phyloP scores from a whole-genome alignment of 495 filamentous ascomycete genomes.

The Hypoxylon lenormandii region DNA sequence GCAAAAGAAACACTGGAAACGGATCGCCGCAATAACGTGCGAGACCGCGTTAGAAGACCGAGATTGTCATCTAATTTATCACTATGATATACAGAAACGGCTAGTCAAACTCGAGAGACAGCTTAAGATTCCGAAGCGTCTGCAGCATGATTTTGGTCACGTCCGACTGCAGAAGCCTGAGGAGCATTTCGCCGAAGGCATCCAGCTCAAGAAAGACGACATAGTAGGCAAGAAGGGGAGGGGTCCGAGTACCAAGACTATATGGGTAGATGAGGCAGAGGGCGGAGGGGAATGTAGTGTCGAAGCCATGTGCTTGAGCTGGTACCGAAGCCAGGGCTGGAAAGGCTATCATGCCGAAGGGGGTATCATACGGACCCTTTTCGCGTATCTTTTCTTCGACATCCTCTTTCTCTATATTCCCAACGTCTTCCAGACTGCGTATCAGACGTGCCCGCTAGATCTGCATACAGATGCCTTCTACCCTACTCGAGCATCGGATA shows the following conservation, averaged over 20 bases:
- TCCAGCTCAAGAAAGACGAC: constrained; percentile 74
- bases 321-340: constrained; percentile 86
- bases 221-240: constrained; percentile 55
- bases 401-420: constrained; percentile 92
- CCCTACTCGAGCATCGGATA: constrained; percentile 82
- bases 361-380: constrained; percentile 88
- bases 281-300: constrained; percentile 78
- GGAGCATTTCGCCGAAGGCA: constrained; percentile 79
- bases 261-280: constrained; percentile 83
- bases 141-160: constrained; percentile 93
- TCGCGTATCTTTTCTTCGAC: constrained; percentile 92
- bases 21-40: constrained; percentile 82
- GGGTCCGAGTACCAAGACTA: constrained; percentile 75
- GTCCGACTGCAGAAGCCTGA: constrained; percentile 77
- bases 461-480: constrained; percentile 95
- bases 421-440: constrained; percentile 95
- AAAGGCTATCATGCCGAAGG: constrained; percentile 95
- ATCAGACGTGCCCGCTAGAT: constrained; percentile 92
- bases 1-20: constrained; percentile 86
- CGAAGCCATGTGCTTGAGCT: constrained; percentile 90
- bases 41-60: constrained; percentile 87
- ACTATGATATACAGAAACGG: constrained; percentile 94
- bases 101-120: constrained; percentile 87
- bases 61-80: constrained; percentile 88
- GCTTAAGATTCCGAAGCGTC: constrained; percentile 82